Evolutionary conservation across 352 stramenopile genomes (phyloP), one percentile per base, ranked within the genome.

Genomic region (Phytophthora macrochlamydospora): DNA sequence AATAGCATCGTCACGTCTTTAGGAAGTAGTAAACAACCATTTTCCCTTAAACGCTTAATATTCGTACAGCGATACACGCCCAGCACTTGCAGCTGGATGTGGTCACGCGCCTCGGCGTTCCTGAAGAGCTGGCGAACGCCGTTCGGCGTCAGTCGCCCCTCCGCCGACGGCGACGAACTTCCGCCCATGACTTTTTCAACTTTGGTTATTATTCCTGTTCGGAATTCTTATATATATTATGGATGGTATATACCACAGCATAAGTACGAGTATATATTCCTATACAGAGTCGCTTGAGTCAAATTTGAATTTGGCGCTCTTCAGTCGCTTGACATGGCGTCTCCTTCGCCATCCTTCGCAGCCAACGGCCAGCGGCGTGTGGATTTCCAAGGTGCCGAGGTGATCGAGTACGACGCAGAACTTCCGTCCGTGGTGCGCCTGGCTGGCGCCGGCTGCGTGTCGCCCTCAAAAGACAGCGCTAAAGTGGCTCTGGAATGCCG

Each of bases 321-420:
- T n/a, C 42, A 28, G 18, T 24, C 35, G 35, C 35, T 11, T 9
- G 28, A 28, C 42, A 29, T 14, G 2, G 38, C 38, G n/a, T 13
- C 38, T 6, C 38, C 38, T 45, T 24, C 18, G 18, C 18, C 18
- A 24, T 24, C n/a, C 44, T 33, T 24, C 13, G 18, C 4, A 45
- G 4, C 18, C 4, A 45, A 45, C 38, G 38, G 11, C 13, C 37
- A 43, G 40, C 60, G 64, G 50, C 79, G 72, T 54, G 78, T 90
- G 70, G 46, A 28, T 56, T 92, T 92, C 67, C 51, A 45, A 1
- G 84, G 84, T 48, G 71, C 81, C 18, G 65, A 81, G 32, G 82
- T 79, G 66, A 87, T 92, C 55, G 80, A 87, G 62, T 91, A 76
- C 65, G 74, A 91, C 44, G 72, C 82, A 0, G 59, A 78, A 5